phyloP scores from a whole-genome alignment of 2,329 filamentous ascomycete genomes.

The Exophiala xenobiotica region DNA sequence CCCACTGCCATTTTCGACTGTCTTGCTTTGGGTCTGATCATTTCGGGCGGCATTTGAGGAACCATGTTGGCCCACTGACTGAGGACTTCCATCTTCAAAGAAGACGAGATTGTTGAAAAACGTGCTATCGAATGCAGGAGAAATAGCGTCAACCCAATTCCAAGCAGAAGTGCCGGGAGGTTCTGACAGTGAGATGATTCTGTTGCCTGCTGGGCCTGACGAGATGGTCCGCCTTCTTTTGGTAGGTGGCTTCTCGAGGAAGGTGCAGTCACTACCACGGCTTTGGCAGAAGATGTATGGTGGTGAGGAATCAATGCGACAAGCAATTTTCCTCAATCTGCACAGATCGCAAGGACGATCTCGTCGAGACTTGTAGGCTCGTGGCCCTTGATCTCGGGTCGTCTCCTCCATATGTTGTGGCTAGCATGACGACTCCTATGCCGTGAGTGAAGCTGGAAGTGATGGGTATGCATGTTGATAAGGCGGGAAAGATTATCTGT shows the following conservation, averaged over 20 bases:
- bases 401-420: neutral
- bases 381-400: constrained; percentile 14
- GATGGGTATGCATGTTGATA: neutral
- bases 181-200: neutral
- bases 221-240: constrained; percentile 10
- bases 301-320: constrained; percentile 14
- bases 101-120: constrained; percentile 12
- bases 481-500: neutral
- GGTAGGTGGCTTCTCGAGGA: constrained; percentile 5
- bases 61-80: neutral
- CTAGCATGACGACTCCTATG: neutral
- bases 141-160: constrained; percentile 8
- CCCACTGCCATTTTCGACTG: neutral
- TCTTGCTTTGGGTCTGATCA: constrained; percentile 7
- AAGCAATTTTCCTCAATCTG: constrained; percentile 13
- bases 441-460: neutral
- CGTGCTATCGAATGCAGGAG: constrained; percentile 10
- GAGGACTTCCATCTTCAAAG: constrained; percentile 8
- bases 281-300: constrained; percentile 16
- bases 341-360: constrained; percentile 18
- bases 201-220: neutral
- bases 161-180: neutral
- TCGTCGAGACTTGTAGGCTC: constrained; percentile 19
- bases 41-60: neutral
- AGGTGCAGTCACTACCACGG: constrained; percentile 14